Base-by-base conservation (phyloP, 352 stramenopile genomes). In the Phytophthora crassamura region DNA sequence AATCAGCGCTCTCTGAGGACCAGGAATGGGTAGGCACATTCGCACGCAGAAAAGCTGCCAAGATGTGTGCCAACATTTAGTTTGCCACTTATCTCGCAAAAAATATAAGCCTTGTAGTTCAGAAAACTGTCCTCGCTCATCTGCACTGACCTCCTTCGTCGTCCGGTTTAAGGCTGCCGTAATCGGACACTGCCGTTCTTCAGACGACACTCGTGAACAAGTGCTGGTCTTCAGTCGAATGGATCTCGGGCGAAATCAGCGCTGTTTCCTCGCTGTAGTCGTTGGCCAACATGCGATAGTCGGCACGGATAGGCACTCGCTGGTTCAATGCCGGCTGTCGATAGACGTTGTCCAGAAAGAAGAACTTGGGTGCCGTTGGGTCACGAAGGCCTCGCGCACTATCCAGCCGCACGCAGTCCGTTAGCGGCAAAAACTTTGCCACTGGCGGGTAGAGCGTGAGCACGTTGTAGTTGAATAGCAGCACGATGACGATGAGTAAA, bases 301-400 rank as follows among this genome's bases (percentile, higher is more conserved):
- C 80, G 6, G 82, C 72, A 2, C 72, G 74, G 48, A 91, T 69
- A 7, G 80, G 66, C 25, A 57, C 51, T 34, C 72, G 58, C 46
- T 93, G 58, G 43, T 73, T 78, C 81, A 93, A 88, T 2, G 83
- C 85, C 46, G 85, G 85, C 48, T 93, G 85, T 2, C 63, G 72
- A 60, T 91, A 93, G 4, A 91, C 83, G 10, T 80, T 78, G 35
- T 93, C 75, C 9, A 94, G 54, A 42, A 93, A 94, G 38, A 75
- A 69, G 55, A 88, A 90, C 15, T 71, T 69, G 8, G 56, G 39
- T 1, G 49, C 49, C 5, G 64, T 61, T 5, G 60, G 63, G 18
- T 85, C 67, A 39, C 64, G 64, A 7, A 74, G 51, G 14, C 52
- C 62, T 42, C 80, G 77, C 20, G 74, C 42, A 7, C 64, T 75